These are phyloP conservation scores for Aureobasidium sp. DNA, from an alignment of 2,329 filamentous ascomycete genomes.

Conservation along the genomic window DNA sequence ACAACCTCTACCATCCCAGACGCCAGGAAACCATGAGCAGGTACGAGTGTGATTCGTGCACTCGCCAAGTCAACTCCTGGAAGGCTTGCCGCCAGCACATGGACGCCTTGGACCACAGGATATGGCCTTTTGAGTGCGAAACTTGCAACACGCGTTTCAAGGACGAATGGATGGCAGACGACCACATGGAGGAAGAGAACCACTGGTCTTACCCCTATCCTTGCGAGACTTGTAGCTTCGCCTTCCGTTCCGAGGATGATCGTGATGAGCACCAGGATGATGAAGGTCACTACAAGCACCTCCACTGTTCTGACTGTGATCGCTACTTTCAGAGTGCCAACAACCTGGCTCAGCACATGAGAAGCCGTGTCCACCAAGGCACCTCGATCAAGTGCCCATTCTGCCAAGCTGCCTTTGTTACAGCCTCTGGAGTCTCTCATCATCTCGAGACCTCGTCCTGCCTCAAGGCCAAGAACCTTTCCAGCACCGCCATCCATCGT, in stretches of 20 bases:
- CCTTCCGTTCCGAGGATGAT: neutral
- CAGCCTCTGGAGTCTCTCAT: neutral
- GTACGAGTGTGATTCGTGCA: conserved; percentile 17
- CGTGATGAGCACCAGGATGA: neutral
- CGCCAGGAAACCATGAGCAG: neutral
- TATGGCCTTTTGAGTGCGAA: conserved; percentile 22
- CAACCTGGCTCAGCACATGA: conserved; percentile 43
- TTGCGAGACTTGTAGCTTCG: conserved; percentile 15
- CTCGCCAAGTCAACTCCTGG: conserved; percentile 14
- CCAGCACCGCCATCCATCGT: conserved; percentile 42
- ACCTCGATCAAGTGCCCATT: conserved; percentile 45
- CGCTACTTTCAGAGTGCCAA: conserved; percentile 27
- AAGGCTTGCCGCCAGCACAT: conserved; percentile 26
- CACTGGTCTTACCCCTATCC: neutral
- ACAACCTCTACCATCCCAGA: neutral
- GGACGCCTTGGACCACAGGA: conserved; percentile 25
- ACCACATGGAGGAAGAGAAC: conserved; percentile 23
- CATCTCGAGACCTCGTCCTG: neutral
- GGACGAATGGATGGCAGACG: conserved; percentile 17
- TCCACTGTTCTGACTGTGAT: conserved; percentile 28
- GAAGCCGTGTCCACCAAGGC: conserved; percentile 44
- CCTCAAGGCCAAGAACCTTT: conserved; percentile 24
- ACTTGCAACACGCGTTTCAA: conserved; percentile 22
- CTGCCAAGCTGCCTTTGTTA: conserved; percentile 38
- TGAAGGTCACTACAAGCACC: conserved; percentile 18